A percentile compares a stretch with the other conserved stretches of the same genome.
Conservation (phyloP, 805 yeast genomes). For the Clavispora carvajalis region DNA sequence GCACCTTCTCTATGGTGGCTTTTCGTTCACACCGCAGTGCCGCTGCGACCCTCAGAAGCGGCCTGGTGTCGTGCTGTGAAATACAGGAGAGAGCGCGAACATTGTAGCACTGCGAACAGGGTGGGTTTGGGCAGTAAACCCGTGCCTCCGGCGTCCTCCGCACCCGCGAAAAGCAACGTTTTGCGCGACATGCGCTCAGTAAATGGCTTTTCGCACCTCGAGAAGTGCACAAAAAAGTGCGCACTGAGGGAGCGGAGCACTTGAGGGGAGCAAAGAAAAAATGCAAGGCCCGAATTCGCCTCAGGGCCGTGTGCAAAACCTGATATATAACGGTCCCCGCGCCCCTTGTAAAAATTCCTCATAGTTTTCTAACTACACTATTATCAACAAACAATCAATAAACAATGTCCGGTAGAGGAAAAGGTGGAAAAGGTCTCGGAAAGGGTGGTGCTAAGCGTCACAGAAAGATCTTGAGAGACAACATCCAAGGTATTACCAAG, state of each 20-base stretch:
- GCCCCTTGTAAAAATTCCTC: slow-evolving; percentile 3
- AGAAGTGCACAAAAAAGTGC: slow-evolving; percentile 6
- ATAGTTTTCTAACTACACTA: background rate
- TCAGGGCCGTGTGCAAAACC: background rate
- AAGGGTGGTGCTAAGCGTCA: slow-evolving; percentile 99
- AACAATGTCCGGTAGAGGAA: slow-evolving; percentile 96
- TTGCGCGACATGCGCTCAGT: slow-evolving; percentile 11
- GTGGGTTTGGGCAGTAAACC: slow-evolving; percentile 5
- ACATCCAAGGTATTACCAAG: slow-evolving; percentile 99
- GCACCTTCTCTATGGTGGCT: background rate
- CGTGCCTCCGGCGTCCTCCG: slow-evolving; percentile 1
- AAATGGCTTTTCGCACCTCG: slow-evolving; percentile 8
- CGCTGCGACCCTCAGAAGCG: slow-evolving; percentile 1
- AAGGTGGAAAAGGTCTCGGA: slow-evolving; percentile 99
- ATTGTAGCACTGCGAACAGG: slow-evolving; percentile 7
- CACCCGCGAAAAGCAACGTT: slow-evolving; percentile 1
- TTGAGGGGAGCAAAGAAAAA: background rate
- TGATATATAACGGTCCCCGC: slow-evolving; percentile 13
- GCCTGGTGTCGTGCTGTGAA: slow-evolving; percentile 6
- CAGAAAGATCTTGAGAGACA: slow-evolving; percentile 98
- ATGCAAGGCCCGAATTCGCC: background rate
- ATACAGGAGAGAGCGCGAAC: slow-evolving; percentile 6
- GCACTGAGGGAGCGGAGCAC: background rate
- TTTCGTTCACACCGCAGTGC: background rate
- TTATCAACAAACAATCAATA: background rate